These are phyloP conservation scores for Candida maesae DNA, from an alignment of 805 yeast genomes.

Conservation along the genomic window DNA sequence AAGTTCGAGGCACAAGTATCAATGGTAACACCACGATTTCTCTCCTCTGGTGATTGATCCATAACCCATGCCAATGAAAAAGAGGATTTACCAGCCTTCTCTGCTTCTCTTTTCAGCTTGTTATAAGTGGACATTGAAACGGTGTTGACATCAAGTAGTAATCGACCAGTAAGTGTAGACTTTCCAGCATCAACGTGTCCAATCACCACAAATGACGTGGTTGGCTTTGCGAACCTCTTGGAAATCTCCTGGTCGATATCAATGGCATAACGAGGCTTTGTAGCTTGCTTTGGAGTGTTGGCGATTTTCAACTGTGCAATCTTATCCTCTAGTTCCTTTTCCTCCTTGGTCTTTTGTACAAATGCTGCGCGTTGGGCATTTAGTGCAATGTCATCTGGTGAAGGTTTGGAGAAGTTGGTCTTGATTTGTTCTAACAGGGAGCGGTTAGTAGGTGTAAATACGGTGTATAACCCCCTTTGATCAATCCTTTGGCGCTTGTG, in stretches of 20 bases:
- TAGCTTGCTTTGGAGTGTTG: slow-evolving; percentile 19
- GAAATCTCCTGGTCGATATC: slow-evolving; percentile 21
- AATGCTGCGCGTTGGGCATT: slow-evolving; percentile 53
- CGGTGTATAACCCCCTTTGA: slow-evolving; percentile 26
- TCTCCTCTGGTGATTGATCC: slow-evolving; percentile 93
- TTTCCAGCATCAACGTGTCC: slow-evolving; percentile 99
- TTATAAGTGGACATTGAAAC: slow-evolving; percentile 95
- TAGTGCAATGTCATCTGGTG: slow-evolving; percentile 77
- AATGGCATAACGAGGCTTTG: slow-evolving; percentile 26
- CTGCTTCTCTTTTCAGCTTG: slow-evolving; percentile 97
- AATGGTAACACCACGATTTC: slow-evolving; percentile 96
- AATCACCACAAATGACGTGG: slow-evolving; percentile 98
- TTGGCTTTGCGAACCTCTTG: slow-evolving; percentile 87
- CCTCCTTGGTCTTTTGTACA: slow-evolving; percentile 29
- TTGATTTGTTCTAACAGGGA: slow-evolving; percentile 37
- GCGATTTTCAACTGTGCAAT: slow-evolving; percentile 16
- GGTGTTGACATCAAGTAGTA: slow-evolving; percentile 95
- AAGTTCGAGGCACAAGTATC: slow-evolving; percentile 91
- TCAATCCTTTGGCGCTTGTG: slow-evolving; percentile 27
- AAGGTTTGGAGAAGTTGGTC: slow-evolving; percentile 58
- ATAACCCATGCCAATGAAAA: slow-evolving; percentile 98
- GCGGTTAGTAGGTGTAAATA: slow-evolving; percentile 36
- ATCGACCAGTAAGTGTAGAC: slow-evolving; percentile 98
- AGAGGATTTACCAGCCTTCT: slow-evolving; percentile 95
- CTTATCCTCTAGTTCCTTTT: slow-evolving; percentile 23